A percentile compares a stretch with the other conserved stretches of the same genome.
Conservation (phyloP, 75 land plant genomes). For the Selaginella moellendorffii region DNA sequence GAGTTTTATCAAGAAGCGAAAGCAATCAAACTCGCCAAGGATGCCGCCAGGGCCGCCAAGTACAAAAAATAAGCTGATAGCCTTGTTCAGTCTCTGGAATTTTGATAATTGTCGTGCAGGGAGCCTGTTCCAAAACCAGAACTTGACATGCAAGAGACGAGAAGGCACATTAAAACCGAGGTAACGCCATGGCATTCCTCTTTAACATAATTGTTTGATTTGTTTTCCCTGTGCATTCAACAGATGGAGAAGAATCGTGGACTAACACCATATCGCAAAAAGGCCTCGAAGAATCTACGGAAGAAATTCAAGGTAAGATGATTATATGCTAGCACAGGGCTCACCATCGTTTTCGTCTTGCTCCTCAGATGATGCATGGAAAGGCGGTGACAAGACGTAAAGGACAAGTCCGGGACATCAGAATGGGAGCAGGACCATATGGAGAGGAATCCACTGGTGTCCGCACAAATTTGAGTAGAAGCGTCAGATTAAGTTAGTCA, state of each 20-base stretch:
- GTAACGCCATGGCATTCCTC: background rate
- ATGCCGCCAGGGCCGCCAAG: background rate
- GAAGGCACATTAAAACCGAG: background rate
- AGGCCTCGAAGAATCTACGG: conserved; percentile 8
- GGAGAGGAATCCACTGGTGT: conserved; percentile 4
- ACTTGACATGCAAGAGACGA: too few species aligned
- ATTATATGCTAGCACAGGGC: background rate
- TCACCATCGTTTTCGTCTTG: background rate
- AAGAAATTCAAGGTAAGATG: conserved; percentile 1
- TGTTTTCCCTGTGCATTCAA: background rate
- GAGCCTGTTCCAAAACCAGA: too few species aligned
- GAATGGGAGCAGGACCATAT: background rate
- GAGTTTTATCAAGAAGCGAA: background rate
- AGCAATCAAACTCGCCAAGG: background rate
- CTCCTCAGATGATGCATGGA: background rate
- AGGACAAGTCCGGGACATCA: conserved; percentile 5
- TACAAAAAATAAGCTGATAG: background rate
- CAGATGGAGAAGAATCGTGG: conserved; percentile 7
- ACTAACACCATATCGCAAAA: background rate
- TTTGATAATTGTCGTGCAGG: background rate
- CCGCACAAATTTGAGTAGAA: background rate
- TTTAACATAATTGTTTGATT: background rate
- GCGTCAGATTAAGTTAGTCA: background rate
- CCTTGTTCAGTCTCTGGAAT: background rate
- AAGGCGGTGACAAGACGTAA: conserved; percentile 1